Base-by-base conservation (phyloP, 257 asterid species). In the Lantana camara region DNA sequence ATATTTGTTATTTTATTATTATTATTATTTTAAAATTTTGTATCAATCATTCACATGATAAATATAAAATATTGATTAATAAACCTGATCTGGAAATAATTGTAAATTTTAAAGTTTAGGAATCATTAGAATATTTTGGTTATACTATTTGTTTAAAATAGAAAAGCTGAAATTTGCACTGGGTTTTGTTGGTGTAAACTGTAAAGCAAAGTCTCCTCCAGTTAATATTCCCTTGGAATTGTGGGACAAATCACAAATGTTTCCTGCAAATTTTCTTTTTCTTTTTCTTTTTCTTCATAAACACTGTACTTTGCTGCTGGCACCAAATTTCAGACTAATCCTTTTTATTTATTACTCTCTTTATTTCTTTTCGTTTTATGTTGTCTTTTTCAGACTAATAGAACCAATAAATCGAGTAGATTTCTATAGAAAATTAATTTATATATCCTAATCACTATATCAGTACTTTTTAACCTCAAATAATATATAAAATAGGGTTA, bases 201-300 rank as follows among this genome's bases (percentile, higher is more conserved):
- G 5, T 2, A 66, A 35, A 54, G 71, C 64, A 63, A 12, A 20
- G 68, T 56, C 51, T 51, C 57, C 51, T 51, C 57, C 46, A 42
- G 57, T 46, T 61, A 42, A 44, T 62, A 67, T 64, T 68, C 70
- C 75, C 73, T 54, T 62, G 59, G 60, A 63, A 45, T 37, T 21
- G 69, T 61, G 63, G 24, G 53, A 66, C 62, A 65, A 22, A 44
- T 60, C 70, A 53, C 74, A 4, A 48, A 49, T 37, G 16, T 19
- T 27, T 10, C 51, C 47, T 13, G 13, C 1, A 14, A 8, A 24
- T 55, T 4, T 15, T n/a, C n/a, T n/a, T n/a, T 60, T 51, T 47
- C 65, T 21, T 71, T 60, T 38, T 29, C 35, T 1, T 42, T 42
- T 57, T 57, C 23, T 54, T 45, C 17, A 37, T 32, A 37, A 27